Percentiles rank a stretch among this genome's conserved stretches.
phyloP scores from a whole-genome alignment of 1,139 yeast species.

The Yamadazyma sp. region DNA sequence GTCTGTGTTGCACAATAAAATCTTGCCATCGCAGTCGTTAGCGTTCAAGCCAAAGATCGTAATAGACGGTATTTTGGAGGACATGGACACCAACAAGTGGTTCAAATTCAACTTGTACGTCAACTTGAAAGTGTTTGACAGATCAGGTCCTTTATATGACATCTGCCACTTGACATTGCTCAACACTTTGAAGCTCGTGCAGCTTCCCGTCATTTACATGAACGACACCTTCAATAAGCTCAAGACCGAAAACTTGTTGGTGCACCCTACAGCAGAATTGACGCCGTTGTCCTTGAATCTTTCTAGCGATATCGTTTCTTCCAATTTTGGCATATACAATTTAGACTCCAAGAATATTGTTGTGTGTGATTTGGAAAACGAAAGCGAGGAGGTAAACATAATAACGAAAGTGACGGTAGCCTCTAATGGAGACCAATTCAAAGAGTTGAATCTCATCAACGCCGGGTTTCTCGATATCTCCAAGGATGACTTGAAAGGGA shows the following conservation, averaged over 20 bases:
- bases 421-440: slow-evolving; percentile 16
- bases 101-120: slow-evolving; percentile 64
- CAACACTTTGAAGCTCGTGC: slow-evolving; percentile 59
- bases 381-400: slow-evolving; percentile 17
- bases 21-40: slow-evolving; percentile 40
- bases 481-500: slow-evolving; percentile 42
- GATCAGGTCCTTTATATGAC: slow-evolving; percentile 81
- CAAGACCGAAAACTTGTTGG: slow-evolving; percentile 21
- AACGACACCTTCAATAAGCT: slow-evolving; percentile 33
- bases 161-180: slow-evolving; percentile 70
- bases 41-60: slow-evolving; percentile 47
- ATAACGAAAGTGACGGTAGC: slow-evolving; percentile 14
- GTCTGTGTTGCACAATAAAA: slow-evolving; percentile 51
- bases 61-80: slow-evolving; percentile 23
- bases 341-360: slow-evolving; percentile 13
- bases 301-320: slow-evolving; percentile 44
- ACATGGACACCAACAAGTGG: slow-evolving; percentile 37
- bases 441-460: slow-evolving; percentile 21
- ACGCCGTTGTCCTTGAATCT: slow-evolving; percentile 32
- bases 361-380: slow-evolving; percentile 18
- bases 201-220: slow-evolving; percentile 65
- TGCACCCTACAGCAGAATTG: slow-evolving; percentile 10
- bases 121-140: slow-evolving; percentile 73
- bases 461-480: slow-evolving; percentile 36
- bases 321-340: slow-evolving; percentile 60